Evolutionary conservation across 306 rosid species (phyloP).

Genomic region (Vigna hirtella): DNA sequence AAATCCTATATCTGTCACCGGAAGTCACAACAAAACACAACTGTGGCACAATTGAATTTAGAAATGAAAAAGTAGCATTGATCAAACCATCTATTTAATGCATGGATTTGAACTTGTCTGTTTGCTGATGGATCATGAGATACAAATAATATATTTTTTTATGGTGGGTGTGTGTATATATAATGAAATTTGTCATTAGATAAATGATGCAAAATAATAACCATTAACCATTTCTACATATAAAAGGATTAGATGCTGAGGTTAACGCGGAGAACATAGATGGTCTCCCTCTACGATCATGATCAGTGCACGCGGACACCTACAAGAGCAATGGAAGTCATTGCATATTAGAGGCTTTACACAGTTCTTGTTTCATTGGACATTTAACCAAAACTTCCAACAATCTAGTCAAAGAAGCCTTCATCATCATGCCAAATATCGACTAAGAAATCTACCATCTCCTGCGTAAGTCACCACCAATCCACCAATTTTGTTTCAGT

Average conservation of each 20-base stretch:
- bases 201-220: slow-evolving; percentile 42
- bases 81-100: slow-evolving; percentile 1
- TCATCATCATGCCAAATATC: slow-evolving; percentile 95
- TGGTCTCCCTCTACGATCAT: slow-evolving; percentile 30
- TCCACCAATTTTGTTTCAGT: slow-evolving; percentile 40
- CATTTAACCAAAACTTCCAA: slow-evolving; percentile 25
- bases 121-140: slow-evolving; percentile 30
- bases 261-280: slow-evolving; percentile 30
- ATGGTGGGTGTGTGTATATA: not conserved
- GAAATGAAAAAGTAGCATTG: slow-evolving; percentile 15
- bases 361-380: slow-evolving; percentile 41
- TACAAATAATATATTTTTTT: not conserved
- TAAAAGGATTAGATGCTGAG: slow-evolving; percentile 38
- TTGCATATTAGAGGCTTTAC: slow-evolving; percentile 45
- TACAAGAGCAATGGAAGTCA: slow-evolving; percentile 35
- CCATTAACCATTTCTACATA: slow-evolving; percentile 26
- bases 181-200: slow-evolving; percentile 27
- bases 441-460: slow-evolving; percentile 97
- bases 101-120: slow-evolving; percentile 8
- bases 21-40: not conserved
- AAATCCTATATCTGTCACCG: too few relatives aligned
- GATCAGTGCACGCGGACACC: slow-evolving; percentile 18
- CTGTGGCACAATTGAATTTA: not conserved
- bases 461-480: slow-evolving; percentile 65
- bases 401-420: slow-evolving; percentile 70